A percentile compares a stretch with the other conserved stretches of the same genome.
These are phyloP conservation scores for Sanguinoderma infundibulare DNA, from an alignment of 1,284 basidiomycete genomes.

Conservation along the genomic window DNA sequence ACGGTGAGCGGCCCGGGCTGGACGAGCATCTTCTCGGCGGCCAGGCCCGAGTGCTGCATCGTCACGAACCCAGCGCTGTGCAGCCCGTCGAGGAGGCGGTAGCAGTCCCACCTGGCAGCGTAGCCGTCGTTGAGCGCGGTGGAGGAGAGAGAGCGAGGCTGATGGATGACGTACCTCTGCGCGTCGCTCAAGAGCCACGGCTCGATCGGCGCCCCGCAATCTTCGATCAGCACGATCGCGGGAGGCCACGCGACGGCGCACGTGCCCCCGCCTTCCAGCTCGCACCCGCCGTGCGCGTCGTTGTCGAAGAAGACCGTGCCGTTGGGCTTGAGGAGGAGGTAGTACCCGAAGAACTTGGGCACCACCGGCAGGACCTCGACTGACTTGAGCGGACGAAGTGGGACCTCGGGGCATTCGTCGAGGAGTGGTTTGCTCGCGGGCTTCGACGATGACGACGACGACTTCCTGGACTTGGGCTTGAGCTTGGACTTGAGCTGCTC, in stretches of 20 bases:
- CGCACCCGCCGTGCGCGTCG: slow-evolving; percentile 4
- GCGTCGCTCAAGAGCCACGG: slow-evolving; percentile 32
- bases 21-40: slow-evolving; percentile 48
- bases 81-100: slow-evolving; percentile 43
- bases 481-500: background rate
- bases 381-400: slow-evolving; percentile 37
- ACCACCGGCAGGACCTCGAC: slow-evolving; percentile 47
- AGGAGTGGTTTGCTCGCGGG: background rate
- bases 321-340: slow-evolving; percentile 36
- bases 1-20: slow-evolving; percentile 46
- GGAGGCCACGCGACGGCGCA: slow-evolving; percentile 25
- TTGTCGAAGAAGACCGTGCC: background rate
- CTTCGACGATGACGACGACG: background rate
- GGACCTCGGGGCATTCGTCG: too few relatives aligned
- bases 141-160: background rate
- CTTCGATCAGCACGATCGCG: slow-evolving; percentile 51
- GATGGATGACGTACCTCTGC: slow-evolving; percentile 33
- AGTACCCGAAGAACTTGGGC: slow-evolving; percentile 57
- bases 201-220: slow-evolving; percentile 44
- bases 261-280: background rate
- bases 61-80: slow-evolving; percentile 40
- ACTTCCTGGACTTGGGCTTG: background rate
- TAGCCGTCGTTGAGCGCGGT: background rate
- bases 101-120: slow-evolving; percentile 39
- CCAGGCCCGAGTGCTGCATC: slow-evolving; percentile 40